A percentile compares a stretch with the other conserved stretches of the same genome.
phyloP scores from a whole-genome alignment of 352 stramenopile genomes.

The Globisporangium uncinulatum region DNA sequence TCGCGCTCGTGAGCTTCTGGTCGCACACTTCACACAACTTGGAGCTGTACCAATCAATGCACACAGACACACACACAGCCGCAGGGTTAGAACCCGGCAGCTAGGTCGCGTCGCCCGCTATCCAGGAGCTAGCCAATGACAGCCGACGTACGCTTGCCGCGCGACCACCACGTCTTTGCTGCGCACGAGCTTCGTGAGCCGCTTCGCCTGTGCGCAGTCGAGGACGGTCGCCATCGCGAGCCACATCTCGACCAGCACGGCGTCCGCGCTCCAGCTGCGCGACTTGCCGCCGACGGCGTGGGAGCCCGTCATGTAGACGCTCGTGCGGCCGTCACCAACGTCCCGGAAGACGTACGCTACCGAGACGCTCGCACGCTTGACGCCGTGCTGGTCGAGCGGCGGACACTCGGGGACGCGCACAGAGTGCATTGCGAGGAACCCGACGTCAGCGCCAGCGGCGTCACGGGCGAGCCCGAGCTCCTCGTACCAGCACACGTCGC shows the following conservation, averaged over 20 bases:
- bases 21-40: conserved; percentile 61
- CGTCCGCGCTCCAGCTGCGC: conserved; percentile 47
- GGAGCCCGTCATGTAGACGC: conserved; percentile 60
- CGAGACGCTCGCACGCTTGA: conserved; percentile 40
- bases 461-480: conserved; percentile 48
- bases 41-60: conserved; percentile 9
- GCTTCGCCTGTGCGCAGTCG: conserved; percentile 55
- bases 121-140: no score
- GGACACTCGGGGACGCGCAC: conserved; percentile 47
- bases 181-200: conserved; percentile 42
- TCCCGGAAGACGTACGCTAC: conserved; percentile 66
- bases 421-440: conserved; percentile 59
- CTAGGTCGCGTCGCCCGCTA: no score
- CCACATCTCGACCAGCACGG: conserved; percentile 55
- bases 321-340: conserved; percentile 37
- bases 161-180: conserved; percentile 48
- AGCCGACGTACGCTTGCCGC: conserved; percentile 30
- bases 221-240: conserved; percentile 44
- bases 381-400: conserved; percentile 45
- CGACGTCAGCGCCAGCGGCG: conserved; percentile 40
- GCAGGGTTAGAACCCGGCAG: not conserved
- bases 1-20: conserved; percentile 45
- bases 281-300: conserved; percentile 50
- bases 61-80: not conserved
- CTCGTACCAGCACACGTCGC: conserved; percentile 63